Base-by-base conservation (phyloP, 2,329 filamentous ascomycete species). In the Fusarium sp. region DNA sequence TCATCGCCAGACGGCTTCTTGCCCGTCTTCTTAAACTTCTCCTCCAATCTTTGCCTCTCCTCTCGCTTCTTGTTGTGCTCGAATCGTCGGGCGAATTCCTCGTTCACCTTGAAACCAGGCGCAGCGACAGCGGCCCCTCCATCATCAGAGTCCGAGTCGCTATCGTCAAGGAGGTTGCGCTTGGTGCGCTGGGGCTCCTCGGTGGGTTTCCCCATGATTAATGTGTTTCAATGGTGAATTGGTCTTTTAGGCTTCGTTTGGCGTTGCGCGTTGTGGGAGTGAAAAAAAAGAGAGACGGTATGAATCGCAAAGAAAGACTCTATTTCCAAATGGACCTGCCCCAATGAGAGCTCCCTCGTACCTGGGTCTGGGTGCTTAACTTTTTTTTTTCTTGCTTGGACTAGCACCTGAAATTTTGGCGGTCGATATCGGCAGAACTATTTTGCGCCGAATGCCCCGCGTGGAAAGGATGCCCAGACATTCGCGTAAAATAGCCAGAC, bases 61-160 rank as follows among this genome's bases (percentile, higher is more conserved):
- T 97, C 95, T 67, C 96, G 90, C 85, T 98, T 98, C 86, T 98
- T 98, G 85, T 99, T 99, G 85, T 98, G 89, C 83, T 99, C 96
- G 78, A 98, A 98, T 45, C 94, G 89, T 76, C 90, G 91, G 50
- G 96, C 96, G 82, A 92, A 99, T 62, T 97, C 94, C 81, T 95
- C 88, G 83, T 99, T 98, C 83, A 99, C 92, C 81, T 93, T 95
- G 81, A 98, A 89, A 65, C 85, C 86, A 47, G 82, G 81, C 66
- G 82, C 81, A 47, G 82, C 82, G 65, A 87, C 77, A 14, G 78
- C 75, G 22, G 80, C 81, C 59, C 82, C 83, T 77, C 85, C 85
- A 72, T 86, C 83, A 56, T 85, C 84, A 13, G 83, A 83, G 62
- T 88, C 86, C 18, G 85, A 86, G 64, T 87, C 87, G 78, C 85